Base-by-base conservation (phyloP, 805 yeast species). In the Ogataea chonburiensis region DNA sequence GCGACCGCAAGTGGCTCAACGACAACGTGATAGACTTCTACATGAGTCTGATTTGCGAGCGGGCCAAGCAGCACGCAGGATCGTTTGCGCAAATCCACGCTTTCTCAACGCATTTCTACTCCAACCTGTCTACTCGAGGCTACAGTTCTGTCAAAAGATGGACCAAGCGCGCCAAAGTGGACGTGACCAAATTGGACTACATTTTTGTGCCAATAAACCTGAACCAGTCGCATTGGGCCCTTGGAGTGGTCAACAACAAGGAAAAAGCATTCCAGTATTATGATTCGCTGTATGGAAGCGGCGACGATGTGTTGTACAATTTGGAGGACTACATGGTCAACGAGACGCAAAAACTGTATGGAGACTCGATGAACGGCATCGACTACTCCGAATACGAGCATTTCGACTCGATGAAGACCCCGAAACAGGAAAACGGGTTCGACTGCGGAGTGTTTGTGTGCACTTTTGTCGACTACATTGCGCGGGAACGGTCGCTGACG, bases 371-470 rank as follows among this genome's bases (percentile, higher is more conserved):
- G 23, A 56, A 60, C 40, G 64, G 58, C 9, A 42, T 43, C n/a
- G 51, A 62, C 33, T 63, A 49, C 31, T 39, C 47, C n/a, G 35
- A 30, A 2, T 64, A 56, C 34, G 52, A 48, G 19, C 41, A 47
- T 16, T 39, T 45, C 18, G 55, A 44, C 13, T 31, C 52, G 13
- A 48, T 54, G 38, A 50, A 49, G 24, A 42, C 89, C 27, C 98
- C 98, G 1, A 86, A 81, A 47, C 98, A 93, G 56, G 66, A 70
- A 17, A 93, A 93, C 55, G 97, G 97, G 0, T 86, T 58, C 48
- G 98, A 93, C 60, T 93, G 98, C 66, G 98, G 98, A 6, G 95
- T 91, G 2, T 93, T 89, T 54, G 75, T 94, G 3, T 83, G 97
- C 58, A 76, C 88, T 37, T 81, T 79, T 30, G 86, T 85, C 1